Conservation (phyloP, 257 asterid genomes). For the Penstemon eatonii region DNA sequence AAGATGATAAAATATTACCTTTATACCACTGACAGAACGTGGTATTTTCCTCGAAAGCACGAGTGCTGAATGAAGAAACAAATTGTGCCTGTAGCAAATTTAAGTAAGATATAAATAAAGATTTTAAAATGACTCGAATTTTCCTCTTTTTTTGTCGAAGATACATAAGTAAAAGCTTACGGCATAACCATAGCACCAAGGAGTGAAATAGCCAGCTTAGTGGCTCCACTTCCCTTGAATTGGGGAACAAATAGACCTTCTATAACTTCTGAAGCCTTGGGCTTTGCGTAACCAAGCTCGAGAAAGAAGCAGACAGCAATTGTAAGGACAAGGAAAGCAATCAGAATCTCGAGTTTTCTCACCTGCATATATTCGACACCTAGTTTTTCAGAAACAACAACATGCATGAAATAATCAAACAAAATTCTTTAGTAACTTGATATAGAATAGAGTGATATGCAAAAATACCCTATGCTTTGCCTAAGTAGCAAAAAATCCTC, state of each 20-base stretch:
- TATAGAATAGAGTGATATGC: no score
- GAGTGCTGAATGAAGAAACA: slow-evolving; percentile 93
- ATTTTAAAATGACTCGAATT: not conserved
- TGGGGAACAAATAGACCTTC: slow-evolving; percentile 85
- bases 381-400: slow-evolving; percentile 20
- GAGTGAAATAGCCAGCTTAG: slow-evolving; percentile 83
- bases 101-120: slow-evolving; percentile 13
- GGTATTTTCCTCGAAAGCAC: slow-evolving; percentile 97
- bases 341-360: slow-evolving; percentile 82
- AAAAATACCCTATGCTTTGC: no score
- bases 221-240: slow-evolving; percentile 84
- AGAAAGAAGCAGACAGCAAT: slow-evolving; percentile 82
- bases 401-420: slow-evolving; percentile 1
- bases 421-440: no score
- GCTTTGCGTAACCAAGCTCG: slow-evolving; percentile 86
- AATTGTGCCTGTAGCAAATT: slow-evolving; percentile 72
- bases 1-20: slow-evolving; percentile 42
- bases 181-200: slow-evolving; percentile 99
- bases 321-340: slow-evolving; percentile 74
- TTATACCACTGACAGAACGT: slow-evolving; percentile 71
- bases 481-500: no score
- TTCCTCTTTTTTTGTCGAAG: not conserved
- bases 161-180: slow-evolving; percentile 46
- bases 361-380: slow-evolving; percentile 53
- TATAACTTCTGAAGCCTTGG: slow-evolving; percentile 66